Evolutionary conservation across 2,329 filamentous ascomycete species (phyloP).

Genomic region (Alternaria sp.): DNA sequence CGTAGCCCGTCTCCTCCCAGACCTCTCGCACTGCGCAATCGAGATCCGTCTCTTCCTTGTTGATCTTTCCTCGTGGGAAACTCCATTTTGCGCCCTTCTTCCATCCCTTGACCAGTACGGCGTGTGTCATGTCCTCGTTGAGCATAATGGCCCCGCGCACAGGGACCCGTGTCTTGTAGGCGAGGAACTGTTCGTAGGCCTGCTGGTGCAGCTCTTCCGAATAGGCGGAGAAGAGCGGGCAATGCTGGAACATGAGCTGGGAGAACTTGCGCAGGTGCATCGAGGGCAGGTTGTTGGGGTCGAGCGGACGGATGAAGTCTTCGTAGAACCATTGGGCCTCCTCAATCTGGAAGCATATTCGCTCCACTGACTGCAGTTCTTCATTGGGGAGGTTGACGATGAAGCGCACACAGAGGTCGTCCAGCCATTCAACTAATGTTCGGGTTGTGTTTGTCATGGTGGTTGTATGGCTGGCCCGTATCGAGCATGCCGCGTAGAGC

Average conservation of each 20-base stretch:
- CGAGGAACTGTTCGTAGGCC: constrained; percentile 90
- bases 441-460: constrained; percentile 78
- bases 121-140: constrained; percentile 92
- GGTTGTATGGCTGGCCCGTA: constrained; percentile 56
- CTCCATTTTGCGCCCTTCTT: constrained; percentile 97
- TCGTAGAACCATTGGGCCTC: constrained; percentile 99
- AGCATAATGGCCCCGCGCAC: constrained; percentile 94
- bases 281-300: constrained; percentile 80
- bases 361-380: constrained; percentile 86
- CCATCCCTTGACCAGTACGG: constrained; percentile 94
- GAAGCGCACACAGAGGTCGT: constrained; percentile 97
- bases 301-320: constrained; percentile 93
- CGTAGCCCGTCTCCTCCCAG: constrained; percentile 93
- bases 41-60: constrained; percentile 92
- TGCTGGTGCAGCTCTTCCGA: constrained; percentile 78
- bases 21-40: constrained; percentile 95
- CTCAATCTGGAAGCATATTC: constrained; percentile 98
- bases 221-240: constrained; percentile 84
- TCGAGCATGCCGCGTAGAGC: constrained; percentile 65
- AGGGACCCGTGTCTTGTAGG: constrained; percentile 93
- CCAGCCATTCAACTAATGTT: constrained; percentile 93
- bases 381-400: constrained; percentile 95
- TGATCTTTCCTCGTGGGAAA: constrained; percentile 96
- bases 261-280: constrained; percentile 87
- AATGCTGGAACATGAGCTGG: constrained; percentile 90